Conservation (phyloP, 345 rosid species). For the Arabidopsis suecica region DNA sequence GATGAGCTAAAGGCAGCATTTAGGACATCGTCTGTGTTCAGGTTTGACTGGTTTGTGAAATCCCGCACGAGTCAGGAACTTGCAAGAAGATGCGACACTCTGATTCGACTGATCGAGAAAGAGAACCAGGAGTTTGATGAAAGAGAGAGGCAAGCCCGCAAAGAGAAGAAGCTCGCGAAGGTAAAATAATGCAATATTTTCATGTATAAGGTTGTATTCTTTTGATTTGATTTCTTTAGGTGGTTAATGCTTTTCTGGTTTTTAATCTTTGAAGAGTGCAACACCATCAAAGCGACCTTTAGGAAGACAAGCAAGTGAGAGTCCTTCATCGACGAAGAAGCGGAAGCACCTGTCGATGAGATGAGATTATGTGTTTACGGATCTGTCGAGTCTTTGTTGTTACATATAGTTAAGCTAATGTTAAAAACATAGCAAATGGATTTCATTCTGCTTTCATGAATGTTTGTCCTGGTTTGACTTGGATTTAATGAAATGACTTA, state of each 20-base stretch:
- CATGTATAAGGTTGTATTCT: conserved; percentile 1
- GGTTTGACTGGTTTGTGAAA: conserved; percentile 99
- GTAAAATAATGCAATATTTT: conserved; percentile 38
- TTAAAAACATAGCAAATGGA: neutral
- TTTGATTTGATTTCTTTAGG: conserved; percentile 5
- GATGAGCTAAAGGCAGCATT: conserved; percentile 98
- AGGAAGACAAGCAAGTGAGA: conserved; percentile 77
- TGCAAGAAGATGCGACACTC: conserved; percentile 95
- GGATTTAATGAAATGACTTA: conserved; percentile 11
- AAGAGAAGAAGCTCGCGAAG: conserved; percentile 99
- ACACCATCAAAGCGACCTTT: conserved; percentile 78
- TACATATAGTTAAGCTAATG: conserved; percentile 10
- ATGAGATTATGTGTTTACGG: conserved; percentile 40
- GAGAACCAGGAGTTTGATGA: conserved; percentile 98
- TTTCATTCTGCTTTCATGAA: conserved; percentile 18
- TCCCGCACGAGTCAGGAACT: conserved; percentile 99
- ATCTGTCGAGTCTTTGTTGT: conserved; percentile 17
- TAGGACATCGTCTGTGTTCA: conserved; percentile 88
- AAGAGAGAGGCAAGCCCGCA: conserved; percentile 97
- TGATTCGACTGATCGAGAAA: conserved; percentile 93
- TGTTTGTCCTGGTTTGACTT: conserved; percentile 16
- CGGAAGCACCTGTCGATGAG: conserved; percentile 81
- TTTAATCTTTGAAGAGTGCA: conserved; percentile 41
- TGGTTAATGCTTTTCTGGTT: neutral
- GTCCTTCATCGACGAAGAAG: conserved; percentile 71